Conservation (phyloP, 23 red algal genomes). For the Gracilaria domingensis region DNA sequence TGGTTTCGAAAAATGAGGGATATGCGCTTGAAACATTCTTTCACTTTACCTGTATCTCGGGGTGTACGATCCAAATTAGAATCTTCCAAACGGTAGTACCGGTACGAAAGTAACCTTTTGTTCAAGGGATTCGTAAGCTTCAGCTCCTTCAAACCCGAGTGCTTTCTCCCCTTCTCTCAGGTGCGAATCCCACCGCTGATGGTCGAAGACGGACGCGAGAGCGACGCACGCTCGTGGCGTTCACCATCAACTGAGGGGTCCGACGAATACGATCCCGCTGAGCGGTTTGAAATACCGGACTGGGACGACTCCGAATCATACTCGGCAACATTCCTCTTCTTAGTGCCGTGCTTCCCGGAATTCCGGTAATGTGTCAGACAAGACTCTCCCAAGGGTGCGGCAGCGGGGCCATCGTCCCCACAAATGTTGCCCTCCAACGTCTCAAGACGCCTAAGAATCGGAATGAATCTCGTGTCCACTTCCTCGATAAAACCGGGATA, state of each 20-base stretch:
- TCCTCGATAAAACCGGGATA: no score
- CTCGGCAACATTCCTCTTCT: no score
- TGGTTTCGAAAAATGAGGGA: neutral
- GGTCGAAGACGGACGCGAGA: neutral
- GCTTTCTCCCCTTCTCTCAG: neutral
- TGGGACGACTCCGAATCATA: no score
- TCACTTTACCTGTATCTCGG: neutral
- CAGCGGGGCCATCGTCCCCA: no score
- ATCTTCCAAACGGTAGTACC: slow-evolving; percentile 17
- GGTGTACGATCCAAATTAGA: neutral
- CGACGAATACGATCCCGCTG: no score
- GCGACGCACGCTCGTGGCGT: neutral
- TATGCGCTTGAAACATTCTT: neutral
- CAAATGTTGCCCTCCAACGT: no score
- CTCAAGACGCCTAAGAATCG: no score
- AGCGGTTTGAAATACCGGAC: no score
- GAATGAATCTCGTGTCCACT: no score
- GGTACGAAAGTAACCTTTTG: neutral
- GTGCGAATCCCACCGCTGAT: neutral
- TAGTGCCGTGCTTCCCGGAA: no score
- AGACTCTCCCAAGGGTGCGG: no score
- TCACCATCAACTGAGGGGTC: neutral
- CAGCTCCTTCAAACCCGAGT: slow-evolving; percentile 1
- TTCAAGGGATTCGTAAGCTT: slow-evolving; percentile 3
- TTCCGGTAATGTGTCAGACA: no score